Conservation (phyloP, 2,329 filamentous ascomycete genomes). For the Lachnellula occidentalis region DNA sequence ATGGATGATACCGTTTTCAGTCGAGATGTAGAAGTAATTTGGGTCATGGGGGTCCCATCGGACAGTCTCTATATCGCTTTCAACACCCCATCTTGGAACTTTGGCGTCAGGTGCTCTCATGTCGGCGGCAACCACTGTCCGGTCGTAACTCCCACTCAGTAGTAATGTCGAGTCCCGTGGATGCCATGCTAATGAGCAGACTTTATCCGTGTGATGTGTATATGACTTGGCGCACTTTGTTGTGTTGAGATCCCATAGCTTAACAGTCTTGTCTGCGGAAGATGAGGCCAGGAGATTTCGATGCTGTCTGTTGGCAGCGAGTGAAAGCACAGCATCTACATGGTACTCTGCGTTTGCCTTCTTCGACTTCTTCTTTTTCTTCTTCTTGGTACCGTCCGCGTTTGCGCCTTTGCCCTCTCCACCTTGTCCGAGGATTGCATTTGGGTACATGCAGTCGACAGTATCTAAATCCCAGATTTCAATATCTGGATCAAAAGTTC, state of each 20-base stretch:
- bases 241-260: constrained; percentile 95
- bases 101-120: constrained; percentile 88
- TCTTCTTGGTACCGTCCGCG: constrained; percentile 55
- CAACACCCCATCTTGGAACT: constrained; percentile 82
- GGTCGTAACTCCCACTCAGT: constrained; percentile 90
- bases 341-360: constrained; percentile 90
- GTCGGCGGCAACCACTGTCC: constrained; percentile 88
- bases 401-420: constrained; percentile 42
- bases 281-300: constrained; percentile 90
- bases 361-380: constrained; percentile 85
- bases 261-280: constrained; percentile 94
- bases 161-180: constrained; percentile 79
- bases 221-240: constrained; percentile 93
- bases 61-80: constrained; percentile 90
- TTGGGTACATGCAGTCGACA: constrained; percentile 96
- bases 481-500: constrained; percentile 97
- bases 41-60: constrained; percentile 89
- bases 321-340: constrained; percentile 85
- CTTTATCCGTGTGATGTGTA: constrained; percentile 92
- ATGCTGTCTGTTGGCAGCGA: constrained; percentile 89
- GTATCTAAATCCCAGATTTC: constrained; percentile 97
- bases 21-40: constrained; percentile 93
- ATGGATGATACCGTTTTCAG: constrained; percentile 86
- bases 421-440: constrained; percentile 84
- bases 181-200: constrained; percentile 95